Evolutionary conservation across 2,329 filamentous ascomycete genomes (phyloP).

Genomic region (Fusarium anthophilum): DNA sequence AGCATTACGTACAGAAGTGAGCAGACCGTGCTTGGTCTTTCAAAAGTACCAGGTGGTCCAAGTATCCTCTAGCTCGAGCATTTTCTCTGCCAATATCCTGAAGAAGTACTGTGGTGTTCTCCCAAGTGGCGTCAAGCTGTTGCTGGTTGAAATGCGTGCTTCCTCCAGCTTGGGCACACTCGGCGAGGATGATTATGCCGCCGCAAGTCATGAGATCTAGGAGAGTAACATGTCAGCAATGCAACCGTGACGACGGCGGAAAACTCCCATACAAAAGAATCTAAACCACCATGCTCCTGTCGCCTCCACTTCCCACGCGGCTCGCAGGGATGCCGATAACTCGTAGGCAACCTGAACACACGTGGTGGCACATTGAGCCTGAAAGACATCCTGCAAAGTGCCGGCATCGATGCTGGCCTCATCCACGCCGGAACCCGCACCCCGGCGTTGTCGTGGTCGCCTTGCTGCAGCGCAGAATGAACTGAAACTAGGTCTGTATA

Average conservation of each 20-base stretch:
- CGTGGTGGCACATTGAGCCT: background rate
- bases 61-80: background rate
- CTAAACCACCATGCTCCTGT: conserved; percentile 14
- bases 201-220: conserved; percentile 1
- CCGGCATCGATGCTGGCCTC: rapidly evolving
- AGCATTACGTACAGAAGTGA: background rate
- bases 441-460: rapidly evolving
- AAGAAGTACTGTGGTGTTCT: background rate
- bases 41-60: background rate
- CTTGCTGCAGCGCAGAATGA: background rate
- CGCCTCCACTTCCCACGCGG: background rate
- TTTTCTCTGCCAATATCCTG: background rate
- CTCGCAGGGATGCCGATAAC: background rate
- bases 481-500: background rate
- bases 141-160: background rate
- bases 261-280: background rate
- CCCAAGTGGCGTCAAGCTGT: background rate
- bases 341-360: background rate
- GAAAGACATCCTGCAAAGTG: background rate
- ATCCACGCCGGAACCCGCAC: rapidly evolving
- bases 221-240: background rate
- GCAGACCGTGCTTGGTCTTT: background rate
- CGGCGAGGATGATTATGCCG: background rate
- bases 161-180: background rate
- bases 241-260: background rate